Conservation (phyloP, 2,329 filamentous ascomycete species). For the Xylariaceae sp. region DNA sequence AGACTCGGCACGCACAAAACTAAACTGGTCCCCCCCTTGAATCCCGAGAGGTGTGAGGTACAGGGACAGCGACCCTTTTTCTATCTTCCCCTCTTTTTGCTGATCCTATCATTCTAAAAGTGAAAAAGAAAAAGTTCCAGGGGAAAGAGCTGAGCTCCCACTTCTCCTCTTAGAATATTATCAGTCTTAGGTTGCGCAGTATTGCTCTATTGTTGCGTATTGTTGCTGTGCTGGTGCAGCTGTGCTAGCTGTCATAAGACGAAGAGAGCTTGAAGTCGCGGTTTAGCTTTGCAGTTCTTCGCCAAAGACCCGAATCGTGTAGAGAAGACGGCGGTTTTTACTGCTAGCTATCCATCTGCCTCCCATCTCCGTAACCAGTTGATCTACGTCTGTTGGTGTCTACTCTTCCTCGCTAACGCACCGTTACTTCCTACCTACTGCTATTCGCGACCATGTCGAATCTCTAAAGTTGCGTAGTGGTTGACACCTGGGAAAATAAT, state of each 20-base stretch:
- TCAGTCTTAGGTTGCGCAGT: not conserved
- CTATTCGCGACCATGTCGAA: slow-evolving; percentile 17
- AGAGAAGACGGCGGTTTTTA: slow-evolving; percentile 14
- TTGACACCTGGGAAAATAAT: slow-evolving; percentile 11
- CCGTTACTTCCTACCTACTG: not conserved
- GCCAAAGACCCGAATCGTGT: too few species aligned
- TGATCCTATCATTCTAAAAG: slow-evolving; percentile 10
- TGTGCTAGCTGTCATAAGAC: slow-evolving; percentile 10
- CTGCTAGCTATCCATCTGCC: not conserved
- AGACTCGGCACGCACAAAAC: slow-evolving; percentile 34
- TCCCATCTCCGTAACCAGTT: slow-evolving; percentile 14
- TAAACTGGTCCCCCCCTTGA: slow-evolving; percentile 31
- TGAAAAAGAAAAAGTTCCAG: not conserved
- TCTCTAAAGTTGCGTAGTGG: slow-evolving; percentile 14
- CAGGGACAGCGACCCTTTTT: slow-evolving; percentile 26
- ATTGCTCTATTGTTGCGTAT: slow-evolving; percentile 14
- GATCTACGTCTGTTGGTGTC: slow-evolving; percentile 2
- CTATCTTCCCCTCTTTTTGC: slow-evolving; percentile 25
- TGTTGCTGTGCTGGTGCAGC: slow-evolving; percentile 14
- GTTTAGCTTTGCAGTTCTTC: too few species aligned
- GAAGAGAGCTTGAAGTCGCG: too few species aligned
- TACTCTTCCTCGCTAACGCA: not conserved
- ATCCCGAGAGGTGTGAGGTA: slow-evolving; percentile 26
- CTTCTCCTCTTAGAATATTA: slow-evolving; percentile 15
- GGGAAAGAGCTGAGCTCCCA: slow-evolving; percentile 32